A percentile compares a stretch with the other conserved stretches of the same genome.
These are phyloP conservation scores for Magnolia officinalis DNA, from an alignment of 164 flowering plant species.

Conservation along the genomic window DNA sequence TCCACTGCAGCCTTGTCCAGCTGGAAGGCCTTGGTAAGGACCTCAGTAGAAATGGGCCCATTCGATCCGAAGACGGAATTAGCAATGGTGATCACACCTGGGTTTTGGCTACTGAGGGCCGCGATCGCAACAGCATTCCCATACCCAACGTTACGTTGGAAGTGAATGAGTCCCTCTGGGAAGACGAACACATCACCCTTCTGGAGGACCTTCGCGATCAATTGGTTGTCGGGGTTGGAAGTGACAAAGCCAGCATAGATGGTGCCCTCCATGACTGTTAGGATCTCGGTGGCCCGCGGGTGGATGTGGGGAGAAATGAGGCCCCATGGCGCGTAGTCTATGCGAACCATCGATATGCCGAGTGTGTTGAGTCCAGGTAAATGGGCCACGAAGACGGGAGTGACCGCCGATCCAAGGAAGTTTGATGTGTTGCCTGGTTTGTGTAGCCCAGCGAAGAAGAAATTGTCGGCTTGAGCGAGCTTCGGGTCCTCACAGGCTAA, in stretches of 20 bases:
- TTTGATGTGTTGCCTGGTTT: constrained; percentile 14
- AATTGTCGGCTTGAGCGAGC: constrained; percentile 8
- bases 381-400: constrained; percentile 12
- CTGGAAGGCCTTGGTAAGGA: constrained; percentile 16
- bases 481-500: constrained; percentile 15
- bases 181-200: constrained; percentile 24
- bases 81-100: constrained; percentile 16
- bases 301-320: constrained; percentile 22
- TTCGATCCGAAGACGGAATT: constrained; percentile 9
- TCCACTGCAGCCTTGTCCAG: constrained; percentile 9
- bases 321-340: constrained; percentile 19
- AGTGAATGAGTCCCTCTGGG: constrained; percentile 18
- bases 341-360: constrained; percentile 20
- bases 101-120: constrained; percentile 12
- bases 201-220: constrained; percentile 14
- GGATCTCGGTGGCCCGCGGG: constrained; percentile 24
- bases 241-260: constrained; percentile 22
- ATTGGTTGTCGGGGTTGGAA: constrained; percentile 15
- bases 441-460: constrained; percentile 15
- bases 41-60: not conserved
- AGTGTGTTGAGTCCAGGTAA: constrained; percentile 23
- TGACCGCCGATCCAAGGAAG: constrained; percentile 11
- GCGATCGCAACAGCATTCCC: not conserved
- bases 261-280: constrained; percentile 18
- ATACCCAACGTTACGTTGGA: constrained; percentile 10